phyloP scores from a whole-genome alignment of 768 basidiomycete genomes.

The Pisolithus sp. region DNA sequence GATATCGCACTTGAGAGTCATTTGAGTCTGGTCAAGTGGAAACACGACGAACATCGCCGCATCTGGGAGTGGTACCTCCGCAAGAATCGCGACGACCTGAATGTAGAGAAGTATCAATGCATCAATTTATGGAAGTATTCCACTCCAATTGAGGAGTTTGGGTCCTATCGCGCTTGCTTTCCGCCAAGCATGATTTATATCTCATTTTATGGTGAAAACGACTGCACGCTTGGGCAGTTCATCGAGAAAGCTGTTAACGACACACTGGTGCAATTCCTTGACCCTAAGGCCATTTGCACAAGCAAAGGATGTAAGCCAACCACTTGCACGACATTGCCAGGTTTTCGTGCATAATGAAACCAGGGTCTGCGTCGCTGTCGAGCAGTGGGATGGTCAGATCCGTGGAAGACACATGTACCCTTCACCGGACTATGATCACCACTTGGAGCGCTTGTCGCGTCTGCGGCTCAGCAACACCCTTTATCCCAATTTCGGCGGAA shows the following conservation, averaged over 20 bases:
- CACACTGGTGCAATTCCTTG: slow-evolving; percentile 59
- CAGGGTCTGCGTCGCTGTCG: slow-evolving; percentile 76
- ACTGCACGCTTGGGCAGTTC: slow-evolving; percentile 88
- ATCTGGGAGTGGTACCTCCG: slow-evolving; percentile 96
- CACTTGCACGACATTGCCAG: slow-evolving; percentile 76
- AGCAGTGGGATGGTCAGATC: slow-evolving; percentile 81
- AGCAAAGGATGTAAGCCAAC: slow-evolving; percentile 82
- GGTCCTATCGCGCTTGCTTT: slow-evolving; percentile 67
- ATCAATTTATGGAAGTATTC: slow-evolving; percentile 76
- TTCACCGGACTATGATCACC: slow-evolving; percentile 70
- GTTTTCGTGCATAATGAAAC: slow-evolving; percentile 89
- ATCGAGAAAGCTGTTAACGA: slow-evolving; percentile 75
- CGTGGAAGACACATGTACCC: slow-evolving; percentile 50
- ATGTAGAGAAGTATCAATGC: slow-evolving; percentile 89
- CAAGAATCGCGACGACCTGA: slow-evolving; percentile 79
- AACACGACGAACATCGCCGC: slow-evolving; percentile 80
- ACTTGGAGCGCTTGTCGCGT: slow-evolving; percentile 88
- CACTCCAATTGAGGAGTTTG: slow-evolving; percentile 66
- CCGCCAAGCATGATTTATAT: slow-evolving; percentile 67
- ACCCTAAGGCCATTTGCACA: slow-evolving; percentile 71
- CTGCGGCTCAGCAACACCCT: slow-evolving; percentile 74
- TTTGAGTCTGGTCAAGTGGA: slow-evolving; percentile 63
- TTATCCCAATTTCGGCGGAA: slow-evolving; percentile 85
- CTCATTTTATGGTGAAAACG: slow-evolving; percentile 89
- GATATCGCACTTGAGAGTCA: slow-evolving; percentile 75